phyloP scores from a whole-genome alignment of 106 monocot genomes.

The Dendrobium nobile region DNA sequence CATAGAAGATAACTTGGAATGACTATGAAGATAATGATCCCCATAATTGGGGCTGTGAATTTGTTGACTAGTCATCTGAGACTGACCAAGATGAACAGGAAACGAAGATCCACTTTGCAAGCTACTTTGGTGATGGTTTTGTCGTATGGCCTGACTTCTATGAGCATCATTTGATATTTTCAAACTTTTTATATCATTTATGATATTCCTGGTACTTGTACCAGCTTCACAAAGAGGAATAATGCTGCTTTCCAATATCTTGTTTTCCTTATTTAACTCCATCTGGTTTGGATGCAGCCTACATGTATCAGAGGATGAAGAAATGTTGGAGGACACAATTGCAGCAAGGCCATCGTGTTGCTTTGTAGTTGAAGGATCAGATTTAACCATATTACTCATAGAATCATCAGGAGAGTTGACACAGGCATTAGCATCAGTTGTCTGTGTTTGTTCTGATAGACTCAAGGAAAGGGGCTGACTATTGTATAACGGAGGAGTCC shows the following conservation, averaged over 20 bases:
- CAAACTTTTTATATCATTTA: conserved; percentile 47
- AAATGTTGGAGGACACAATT: conserved; percentile 12
- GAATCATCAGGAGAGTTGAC: conserved; percentile 21
- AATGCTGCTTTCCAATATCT: conserved; percentile 10
- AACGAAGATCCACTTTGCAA: conserved; percentile 20
- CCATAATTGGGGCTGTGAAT: conserved; percentile 7
- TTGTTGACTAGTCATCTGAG: conserved; percentile 26
- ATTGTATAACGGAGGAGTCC: conserved; percentile 51
- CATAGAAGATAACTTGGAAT: conserved; percentile 30
- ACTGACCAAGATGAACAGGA: conserved; percentile 27
- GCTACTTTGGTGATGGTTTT: conserved; percentile 26
- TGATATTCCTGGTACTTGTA: conserved; percentile 27
- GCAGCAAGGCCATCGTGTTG: conserved; percentile 8
- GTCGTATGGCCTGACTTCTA: conserved; percentile 20
- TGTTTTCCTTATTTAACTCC: conserved; percentile 7
- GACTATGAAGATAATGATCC: conserved; percentile 38
- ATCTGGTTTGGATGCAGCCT: conserved; percentile 11
- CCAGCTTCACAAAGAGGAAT: conserved; percentile 4
- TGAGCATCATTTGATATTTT: conserved; percentile 36
- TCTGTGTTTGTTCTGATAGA: conserved; percentile 26
- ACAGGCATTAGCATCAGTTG: conserved; percentile 16
- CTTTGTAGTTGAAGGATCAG: conserved; percentile 13
- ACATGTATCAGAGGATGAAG: conserved; percentile 17
- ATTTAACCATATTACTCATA: conserved; percentile 13
- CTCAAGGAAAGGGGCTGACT: conserved; percentile 29